These are phyloP conservation scores for Geosmithia morbida DNA, from an alignment of 2,329 filamentous ascomycete species.

Conservation along the genomic window DNA sequence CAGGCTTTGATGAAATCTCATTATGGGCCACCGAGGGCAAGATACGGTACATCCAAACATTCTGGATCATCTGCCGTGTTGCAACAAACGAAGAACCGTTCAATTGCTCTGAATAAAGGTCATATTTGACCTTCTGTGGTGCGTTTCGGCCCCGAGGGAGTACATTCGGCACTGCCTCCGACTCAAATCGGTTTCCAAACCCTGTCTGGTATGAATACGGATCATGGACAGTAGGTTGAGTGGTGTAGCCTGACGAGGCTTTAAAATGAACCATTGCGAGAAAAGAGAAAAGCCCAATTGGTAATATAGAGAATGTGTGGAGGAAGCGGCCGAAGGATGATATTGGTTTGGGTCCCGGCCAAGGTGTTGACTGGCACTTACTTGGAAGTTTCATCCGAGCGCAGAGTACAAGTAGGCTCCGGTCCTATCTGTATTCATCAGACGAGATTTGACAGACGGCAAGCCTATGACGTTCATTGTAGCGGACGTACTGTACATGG, in stretches of 20 bases:
- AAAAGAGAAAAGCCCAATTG: neutral
- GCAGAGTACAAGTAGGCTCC: too few species aligned
- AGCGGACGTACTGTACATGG: too few species aligned
- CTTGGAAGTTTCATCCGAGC: too few species aligned
- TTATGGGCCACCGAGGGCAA: slow-evolving; percentile 17
- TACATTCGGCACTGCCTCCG: slow-evolving; percentile 28
- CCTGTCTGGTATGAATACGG: slow-evolving; percentile 37
- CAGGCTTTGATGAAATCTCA: neutral
- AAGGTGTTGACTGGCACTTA: too few species aligned
- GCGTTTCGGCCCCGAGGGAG: slow-evolving; percentile 28
- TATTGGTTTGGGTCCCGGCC: too few species aligned
- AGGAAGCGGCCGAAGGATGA: neutral
- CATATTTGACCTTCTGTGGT: slow-evolving; percentile 25
- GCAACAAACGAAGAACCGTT: slow-evolving; percentile 23
- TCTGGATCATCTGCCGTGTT: slow-evolving; percentile 12
- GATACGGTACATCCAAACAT: slow-evolving; percentile 19
- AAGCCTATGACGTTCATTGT: too few species aligned
- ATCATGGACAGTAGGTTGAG: slow-evolving; percentile 13
- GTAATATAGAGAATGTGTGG: neutral
- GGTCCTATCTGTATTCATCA: too few species aligned
- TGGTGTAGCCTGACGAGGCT: slow-evolving; percentile 7
- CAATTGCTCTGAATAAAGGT: slow-evolving; percentile 31
- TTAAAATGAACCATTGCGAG: slow-evolving; percentile 2
- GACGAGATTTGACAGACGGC: too few species aligned
- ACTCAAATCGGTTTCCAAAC: slow-evolving; percentile 35